Evolutionary conservation across 2,329 filamentous ascomycete genomes (phyloP).

Genomic region (Sporothrix brasiliensis): DNA sequence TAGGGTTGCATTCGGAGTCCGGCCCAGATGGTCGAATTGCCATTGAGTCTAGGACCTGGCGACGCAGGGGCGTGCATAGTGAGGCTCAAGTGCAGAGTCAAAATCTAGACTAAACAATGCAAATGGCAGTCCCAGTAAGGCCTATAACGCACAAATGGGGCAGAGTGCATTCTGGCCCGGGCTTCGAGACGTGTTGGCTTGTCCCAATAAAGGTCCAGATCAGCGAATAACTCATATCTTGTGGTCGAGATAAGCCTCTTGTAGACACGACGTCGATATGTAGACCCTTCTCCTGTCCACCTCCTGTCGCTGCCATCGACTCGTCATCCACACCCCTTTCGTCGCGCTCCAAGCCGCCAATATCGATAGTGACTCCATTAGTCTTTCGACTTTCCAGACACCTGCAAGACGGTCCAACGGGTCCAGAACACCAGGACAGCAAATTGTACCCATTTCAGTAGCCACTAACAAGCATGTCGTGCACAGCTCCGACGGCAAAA

Average conservation of each 20-base stretch:
- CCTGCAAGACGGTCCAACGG: not conserved
- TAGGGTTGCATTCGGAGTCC: slow-evolving; percentile 24
- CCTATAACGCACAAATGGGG: not conserved
- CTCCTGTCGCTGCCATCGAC: not conserved
- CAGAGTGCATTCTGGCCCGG: not conserved
- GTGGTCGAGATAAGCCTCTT: not conserved
- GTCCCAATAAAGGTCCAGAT: not conserved
- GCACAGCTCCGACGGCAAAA: too few species aligned
- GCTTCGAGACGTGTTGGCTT: not conserved
- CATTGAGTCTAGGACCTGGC: too few species aligned
- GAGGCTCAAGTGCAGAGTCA: too few species aligned
- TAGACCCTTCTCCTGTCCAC: not conserved
- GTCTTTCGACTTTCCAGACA: not conserved
- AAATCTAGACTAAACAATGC: too few species aligned
- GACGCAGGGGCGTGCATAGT: too few species aligned
- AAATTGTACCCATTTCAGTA: too few species aligned
- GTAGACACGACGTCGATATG: not conserved
- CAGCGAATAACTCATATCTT: not conserved
- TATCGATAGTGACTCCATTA: not conserved
- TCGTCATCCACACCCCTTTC: not conserved
- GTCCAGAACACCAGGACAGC: not conserved
- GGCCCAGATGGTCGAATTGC: not conserved
- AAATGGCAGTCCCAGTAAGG: not conserved
- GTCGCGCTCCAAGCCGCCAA: not conserved
- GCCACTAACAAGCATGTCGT: too few species aligned